Evolutionary conservation across 1,284 basidiomycete genomes (phyloP).

Genomic region (Malassezia nana): DNA sequence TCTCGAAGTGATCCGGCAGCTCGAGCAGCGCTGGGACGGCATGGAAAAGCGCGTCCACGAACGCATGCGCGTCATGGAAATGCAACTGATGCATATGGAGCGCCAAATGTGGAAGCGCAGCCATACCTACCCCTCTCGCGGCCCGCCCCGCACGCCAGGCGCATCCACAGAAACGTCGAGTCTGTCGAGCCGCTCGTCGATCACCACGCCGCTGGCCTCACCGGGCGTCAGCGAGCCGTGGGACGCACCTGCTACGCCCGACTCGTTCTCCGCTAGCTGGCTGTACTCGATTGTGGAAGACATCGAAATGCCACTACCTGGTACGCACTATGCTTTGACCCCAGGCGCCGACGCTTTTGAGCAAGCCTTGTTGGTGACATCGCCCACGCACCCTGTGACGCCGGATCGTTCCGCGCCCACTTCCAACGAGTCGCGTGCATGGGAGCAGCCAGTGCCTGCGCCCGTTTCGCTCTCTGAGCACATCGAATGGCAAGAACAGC

Average conservation of each 20-base stretch:
- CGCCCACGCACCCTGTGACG: too few relatives aligned
- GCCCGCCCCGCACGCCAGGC: neutral
- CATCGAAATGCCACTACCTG: neutral
- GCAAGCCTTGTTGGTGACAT: neutral
- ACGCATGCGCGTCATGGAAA: neutral
- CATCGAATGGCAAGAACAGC: neutral
- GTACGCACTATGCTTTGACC: neutral
- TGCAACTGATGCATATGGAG: constrained; percentile 6
- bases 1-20: neutral
- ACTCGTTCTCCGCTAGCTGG: neutral
- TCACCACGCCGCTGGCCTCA: neutral
- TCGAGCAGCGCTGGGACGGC: neutral
- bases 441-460: neutral
- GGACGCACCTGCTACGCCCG: neutral
- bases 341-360: neutral
- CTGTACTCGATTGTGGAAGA: neutral
- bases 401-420: too few relatives aligned
- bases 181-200: neutral
- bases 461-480: neutral
- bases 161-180: neutral
- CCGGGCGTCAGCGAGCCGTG: neutral
- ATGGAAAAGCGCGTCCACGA: neutral
- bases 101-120: neutral
- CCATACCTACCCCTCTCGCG: too few relatives aligned
- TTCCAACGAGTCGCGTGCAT: too few relatives aligned